Evolutionary conservation across 352 stramenopile species (phyloP).

Genomic region (Globisporangium apiculatum): DNA sequence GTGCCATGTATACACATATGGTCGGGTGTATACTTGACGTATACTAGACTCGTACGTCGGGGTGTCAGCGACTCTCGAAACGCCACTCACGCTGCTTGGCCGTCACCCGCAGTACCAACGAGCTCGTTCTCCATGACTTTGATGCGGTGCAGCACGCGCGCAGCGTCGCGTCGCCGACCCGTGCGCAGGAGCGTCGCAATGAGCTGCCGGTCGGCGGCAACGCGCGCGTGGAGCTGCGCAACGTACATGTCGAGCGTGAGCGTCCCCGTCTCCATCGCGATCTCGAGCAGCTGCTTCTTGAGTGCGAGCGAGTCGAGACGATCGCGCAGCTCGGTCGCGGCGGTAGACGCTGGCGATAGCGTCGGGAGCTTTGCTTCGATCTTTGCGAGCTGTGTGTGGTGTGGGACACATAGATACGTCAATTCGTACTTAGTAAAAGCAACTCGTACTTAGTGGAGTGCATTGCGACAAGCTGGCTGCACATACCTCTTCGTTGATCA

Average conservation of each 20-base stretch:
- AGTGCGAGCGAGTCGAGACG: slow-evolving; percentile 59
- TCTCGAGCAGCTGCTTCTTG: slow-evolving; percentile 79
- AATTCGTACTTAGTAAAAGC: too few relatives aligned
- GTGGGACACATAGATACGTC: background rate
- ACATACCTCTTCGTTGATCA: slow-evolving; percentile 70
- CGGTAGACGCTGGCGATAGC: slow-evolving; percentile 16
- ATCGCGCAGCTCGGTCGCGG: slow-evolving; percentile 34
- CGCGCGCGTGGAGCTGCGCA: slow-evolving; percentile 34
- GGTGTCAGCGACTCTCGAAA: too few relatives aligned
- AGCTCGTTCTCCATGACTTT: slow-evolving; percentile 79
- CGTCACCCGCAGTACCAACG: slow-evolving; percentile 24
- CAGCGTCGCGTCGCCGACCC: slow-evolving; percentile 45
- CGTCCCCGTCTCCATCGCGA: slow-evolving; percentile 77
- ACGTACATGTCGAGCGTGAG: slow-evolving; percentile 71
- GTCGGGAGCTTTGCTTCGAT: slow-evolving; percentile 45
- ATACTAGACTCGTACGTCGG: background rate
- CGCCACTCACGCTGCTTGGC: slow-evolving; percentile 3
- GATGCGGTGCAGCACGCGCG: slow-evolving; percentile 61
- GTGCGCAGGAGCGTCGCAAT: slow-evolving; percentile 34
- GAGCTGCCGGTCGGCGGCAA: slow-evolving; percentile 41
- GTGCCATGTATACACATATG: background rate
- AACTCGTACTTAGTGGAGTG: too few relatives aligned
- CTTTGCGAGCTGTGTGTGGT: slow-evolving; percentile 42
- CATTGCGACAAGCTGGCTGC: background rate
- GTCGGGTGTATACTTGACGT: background rate